Evolutionary conservation across 108 stramenopile genomes (phyloP), one percentile per base, ranked within the genome.

Genomic region (Cyclotella baltica): DNA sequence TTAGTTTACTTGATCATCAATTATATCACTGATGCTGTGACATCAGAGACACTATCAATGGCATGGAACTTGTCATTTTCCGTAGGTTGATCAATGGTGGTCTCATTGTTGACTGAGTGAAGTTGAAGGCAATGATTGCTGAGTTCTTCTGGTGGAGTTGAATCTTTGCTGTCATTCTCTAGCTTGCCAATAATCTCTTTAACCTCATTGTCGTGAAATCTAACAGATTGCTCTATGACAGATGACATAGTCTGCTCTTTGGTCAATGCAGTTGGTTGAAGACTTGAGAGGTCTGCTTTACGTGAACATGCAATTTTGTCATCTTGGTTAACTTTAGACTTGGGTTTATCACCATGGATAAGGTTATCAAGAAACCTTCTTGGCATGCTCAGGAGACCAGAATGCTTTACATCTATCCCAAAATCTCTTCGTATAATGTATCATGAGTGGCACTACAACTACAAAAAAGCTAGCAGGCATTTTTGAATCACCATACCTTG

Each of bases 1-100:
- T 4, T n/a, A 69, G 48, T 69, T 69, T 69, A 69, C 68, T 27
- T 18, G 63, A 30, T n/a, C 11, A n/a, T 64, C 33, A 37, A 5
- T 5, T 23, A 40, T 8, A 20, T 64, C 37, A 43, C n/a, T 25
- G 23, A 15, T 55, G 23, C 23, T 55, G n/a, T n/a, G 23, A n/a
- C n/a, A n/a, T n/a, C n/a, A n/a, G n/a, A n/a, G n/a, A 5, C 53
- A n/a, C 6, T 6, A 8, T 55, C 40, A 13, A 43, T 6, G 13
- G 40, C 6, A 43, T 43, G 40, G 40, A 43, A 43, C 10, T 10
- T 43, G 13, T 43, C 40, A 10, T 43, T 43, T 10, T 43, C 40
- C 10, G 40, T 10, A 10, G 40, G 40, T 43, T 10, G 13, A 10
- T 43, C 40, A 10, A 43, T n/a, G n/a, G n/a, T n/a, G n/a, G n/a